phyloP scores from a whole-genome alignment of 129 eudicot genomes.

The Oenanthe sinensis region DNA sequence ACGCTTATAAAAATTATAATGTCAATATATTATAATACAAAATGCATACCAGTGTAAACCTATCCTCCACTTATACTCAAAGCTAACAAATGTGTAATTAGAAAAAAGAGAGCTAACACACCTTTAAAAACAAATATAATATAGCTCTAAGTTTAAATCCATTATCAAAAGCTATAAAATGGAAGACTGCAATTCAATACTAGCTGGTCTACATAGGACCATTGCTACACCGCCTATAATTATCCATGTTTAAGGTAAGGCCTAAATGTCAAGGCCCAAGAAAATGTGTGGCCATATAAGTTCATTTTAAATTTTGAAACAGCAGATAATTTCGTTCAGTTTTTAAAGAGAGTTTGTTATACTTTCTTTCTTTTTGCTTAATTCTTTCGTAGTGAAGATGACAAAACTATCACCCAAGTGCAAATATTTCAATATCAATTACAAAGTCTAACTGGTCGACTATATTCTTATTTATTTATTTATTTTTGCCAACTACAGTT shows the following conservation, averaged over 20 bases:
- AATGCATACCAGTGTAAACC: not conserved
- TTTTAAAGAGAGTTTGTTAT: not conserved
- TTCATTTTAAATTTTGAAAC: not conserved
- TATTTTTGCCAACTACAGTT: not conserved
- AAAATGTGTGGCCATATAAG: not conserved
- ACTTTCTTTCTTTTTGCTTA: not conserved
- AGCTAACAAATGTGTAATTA: not conserved
- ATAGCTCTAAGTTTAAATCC: not conserved
- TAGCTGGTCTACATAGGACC: not conserved
- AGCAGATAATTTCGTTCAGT: not conserved
- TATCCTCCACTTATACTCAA: not conserved
- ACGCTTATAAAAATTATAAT: not conserved
- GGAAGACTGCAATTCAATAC: not conserved
- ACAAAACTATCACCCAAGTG: not conserved
- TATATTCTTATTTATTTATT: not conserved
- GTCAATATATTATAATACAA: not conserved
- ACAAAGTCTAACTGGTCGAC: not conserved
- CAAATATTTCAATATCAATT: not conserved
- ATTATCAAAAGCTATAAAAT: not conserved
- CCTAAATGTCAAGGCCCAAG: not conserved
- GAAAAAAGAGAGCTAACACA: not conserved
- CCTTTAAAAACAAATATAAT: no score
- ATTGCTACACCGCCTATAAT: not conserved
- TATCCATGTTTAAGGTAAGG: not conserved
- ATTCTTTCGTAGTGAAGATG: not conserved